Percentiles rank a stretch among this genome's conserved stretches.
These are phyloP conservation scores for Xylariales sp. DNA, from an alignment of 2,329 filamentous ascomycete species.

Conservation along the genomic window DNA sequence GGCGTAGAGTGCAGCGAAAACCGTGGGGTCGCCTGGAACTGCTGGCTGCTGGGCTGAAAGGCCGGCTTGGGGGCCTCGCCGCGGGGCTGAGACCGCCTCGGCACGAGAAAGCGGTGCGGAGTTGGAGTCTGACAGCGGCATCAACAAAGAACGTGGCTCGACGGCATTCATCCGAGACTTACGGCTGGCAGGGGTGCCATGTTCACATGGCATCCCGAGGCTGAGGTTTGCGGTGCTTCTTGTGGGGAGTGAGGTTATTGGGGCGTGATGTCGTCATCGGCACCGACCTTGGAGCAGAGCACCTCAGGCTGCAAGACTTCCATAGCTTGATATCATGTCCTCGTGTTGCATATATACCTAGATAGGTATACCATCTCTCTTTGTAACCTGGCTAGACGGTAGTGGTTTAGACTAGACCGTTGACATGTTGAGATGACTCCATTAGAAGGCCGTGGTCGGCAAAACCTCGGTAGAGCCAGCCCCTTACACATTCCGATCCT, in stretches of 20 bases:
- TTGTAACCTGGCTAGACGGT: too few species aligned
- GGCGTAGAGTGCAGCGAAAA: constrained; percentile 51
- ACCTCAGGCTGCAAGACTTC: constrained; percentile 14
- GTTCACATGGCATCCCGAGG: constrained; percentile 24
- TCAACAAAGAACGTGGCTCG: constrained; percentile 13
- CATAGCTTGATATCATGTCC: constrained; percentile 10
- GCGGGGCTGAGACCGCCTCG: constrained; percentile 46
- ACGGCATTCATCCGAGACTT: constrained; percentile 21
- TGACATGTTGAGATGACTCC: too few species aligned
- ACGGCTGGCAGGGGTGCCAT: constrained; percentile 47
- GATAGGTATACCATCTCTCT: not conserved
- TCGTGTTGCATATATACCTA: constrained; percentile 1
- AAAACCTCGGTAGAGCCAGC: constrained; percentile 34
- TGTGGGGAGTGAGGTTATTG: constrained; percentile 3
- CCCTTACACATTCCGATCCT: not conserved
- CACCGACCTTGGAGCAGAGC: constrained; percentile 9
- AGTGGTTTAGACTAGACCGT: too few species aligned
- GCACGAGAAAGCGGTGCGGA: constrained; percentile 49
- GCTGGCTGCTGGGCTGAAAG: constrained; percentile 44
- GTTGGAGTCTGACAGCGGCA: constrained; percentile 46
- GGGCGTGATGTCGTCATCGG: constrained; percentile 34
- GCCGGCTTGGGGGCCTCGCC: constrained; percentile 45
- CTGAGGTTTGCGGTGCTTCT: constrained; percentile 6
- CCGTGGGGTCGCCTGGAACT: constrained; percentile 50
- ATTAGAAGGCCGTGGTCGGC: not conserved